Conservation (phyloP, 1,139 yeast species). For the Geotrichum histeridarum region DNA sequence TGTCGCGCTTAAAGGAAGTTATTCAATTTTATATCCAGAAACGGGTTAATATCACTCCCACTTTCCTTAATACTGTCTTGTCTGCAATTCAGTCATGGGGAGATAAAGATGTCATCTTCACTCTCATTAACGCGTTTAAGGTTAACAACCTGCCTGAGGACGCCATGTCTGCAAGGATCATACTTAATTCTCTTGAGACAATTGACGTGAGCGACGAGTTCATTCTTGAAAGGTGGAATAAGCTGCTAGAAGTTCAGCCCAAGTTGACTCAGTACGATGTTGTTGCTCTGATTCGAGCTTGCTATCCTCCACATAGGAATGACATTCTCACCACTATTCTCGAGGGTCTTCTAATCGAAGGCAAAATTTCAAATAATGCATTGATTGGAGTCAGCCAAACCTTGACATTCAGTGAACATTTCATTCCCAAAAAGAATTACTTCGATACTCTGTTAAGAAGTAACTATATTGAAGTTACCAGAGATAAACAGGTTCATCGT, state of each 20-base stretch:
- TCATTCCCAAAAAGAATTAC: constrained; percentile 3
- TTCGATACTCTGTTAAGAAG: constrained; percentile 6
- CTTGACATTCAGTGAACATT: constrained; percentile 5
- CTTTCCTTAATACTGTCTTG: constrained; percentile 68
- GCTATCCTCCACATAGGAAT: constrained; percentile 20
- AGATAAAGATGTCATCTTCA: constrained; percentile 58
- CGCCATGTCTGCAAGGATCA: constrained; percentile 69
- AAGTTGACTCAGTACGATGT: constrained; percentile 80
- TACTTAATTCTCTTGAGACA: constrained; percentile 68
- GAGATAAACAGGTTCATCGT: neutral
- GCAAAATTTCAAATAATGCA: constrained; percentile 22
- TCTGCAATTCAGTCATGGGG: constrained; percentile 67
- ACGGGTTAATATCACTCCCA: constrained; percentile 60
- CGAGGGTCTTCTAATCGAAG: constrained; percentile 12
- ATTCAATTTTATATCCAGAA: constrained; percentile 54
- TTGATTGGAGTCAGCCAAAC: constrained; percentile 10
- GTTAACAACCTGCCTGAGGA: constrained; percentile 56
- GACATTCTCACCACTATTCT: constrained; percentile 14
- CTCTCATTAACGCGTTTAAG: constrained; percentile 57
- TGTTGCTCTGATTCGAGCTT: constrained; percentile 56
- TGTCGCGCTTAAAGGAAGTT: constrained; percentile 51
- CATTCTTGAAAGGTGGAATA: constrained; percentile 39
- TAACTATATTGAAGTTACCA: constrained; percentile 6
- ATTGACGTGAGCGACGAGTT: constrained; percentile 52
- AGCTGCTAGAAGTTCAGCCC: constrained; percentile 25